Evolutionary conservation across 1,284 basidiomycete genomes (phyloP).

Genomic region (Ganoderma leucocontextum): DNA sequence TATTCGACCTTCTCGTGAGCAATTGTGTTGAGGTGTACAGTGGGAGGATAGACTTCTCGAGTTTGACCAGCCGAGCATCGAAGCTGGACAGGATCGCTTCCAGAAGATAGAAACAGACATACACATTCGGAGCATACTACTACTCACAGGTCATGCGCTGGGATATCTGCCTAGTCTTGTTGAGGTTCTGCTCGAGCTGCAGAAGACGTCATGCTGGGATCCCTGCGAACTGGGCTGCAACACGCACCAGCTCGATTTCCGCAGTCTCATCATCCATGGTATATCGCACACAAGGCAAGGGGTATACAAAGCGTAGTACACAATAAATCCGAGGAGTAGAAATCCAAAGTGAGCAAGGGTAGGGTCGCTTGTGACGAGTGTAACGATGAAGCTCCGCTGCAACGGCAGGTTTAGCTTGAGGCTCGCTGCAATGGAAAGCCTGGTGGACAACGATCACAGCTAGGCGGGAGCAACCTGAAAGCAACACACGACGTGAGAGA

Average conservation of each 20-base stretch:
- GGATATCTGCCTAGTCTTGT: conserved; percentile 83
- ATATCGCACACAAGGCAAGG: background rate
- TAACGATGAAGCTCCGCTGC: background rate
- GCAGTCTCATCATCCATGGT: conserved; percentile 80
- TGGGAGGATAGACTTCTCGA: conserved; percentile 83
- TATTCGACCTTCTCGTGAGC: conserved; percentile 73
- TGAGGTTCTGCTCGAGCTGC: conserved; percentile 84
- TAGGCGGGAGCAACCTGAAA: no score
- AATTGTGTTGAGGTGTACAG: conserved; percentile 78
- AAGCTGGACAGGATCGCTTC: conserved; percentile 81
- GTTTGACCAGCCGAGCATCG: conserved; percentile 76
- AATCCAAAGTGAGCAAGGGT: background rate
- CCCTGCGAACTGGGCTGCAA: background rate
- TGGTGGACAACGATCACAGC: no score
- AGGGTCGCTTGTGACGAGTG: background rate
- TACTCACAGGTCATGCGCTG: conserved; percentile 81
- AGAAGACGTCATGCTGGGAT: background rate
- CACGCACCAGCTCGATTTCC: conserved; percentile 74
- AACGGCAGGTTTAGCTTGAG: background rate
- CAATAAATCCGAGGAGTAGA: background rate
- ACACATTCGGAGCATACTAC: background rate
- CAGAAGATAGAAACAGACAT: conserved; percentile 20
- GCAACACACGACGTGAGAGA: no score
- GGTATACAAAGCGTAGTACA: background rate
- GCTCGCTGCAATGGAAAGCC: no score